Base-by-base conservation (phyloP, 2,329 filamentous ascomycete genomes). In the Calonectria pteridis region DNA sequence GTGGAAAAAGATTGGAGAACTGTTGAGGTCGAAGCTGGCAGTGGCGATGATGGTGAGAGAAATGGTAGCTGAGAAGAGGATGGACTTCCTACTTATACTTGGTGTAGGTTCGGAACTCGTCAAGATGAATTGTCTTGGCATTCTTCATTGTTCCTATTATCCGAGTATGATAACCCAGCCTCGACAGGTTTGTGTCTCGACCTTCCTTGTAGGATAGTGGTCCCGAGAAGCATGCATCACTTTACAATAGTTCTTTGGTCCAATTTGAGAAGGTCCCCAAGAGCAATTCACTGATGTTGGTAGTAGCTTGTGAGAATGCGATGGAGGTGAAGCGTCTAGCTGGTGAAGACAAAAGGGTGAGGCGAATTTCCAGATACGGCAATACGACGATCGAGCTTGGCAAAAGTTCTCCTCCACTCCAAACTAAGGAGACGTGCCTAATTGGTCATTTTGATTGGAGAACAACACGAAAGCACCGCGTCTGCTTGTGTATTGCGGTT, bases 251-350 rank as follows among this genome's bases (percentile, higher is more conserved):
- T 70, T 16, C 33, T 69, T 64, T 33, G 46, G 26, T 64, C 67
- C 46, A n/a, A 58, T 71, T 69, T 65, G 26, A 71, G 68, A 71
- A 71, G 68, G 68, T 71, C 59, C 28, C 29, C 33, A 10, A 7
- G 4, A 7, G 53, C 9, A 37, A 31, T 35, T 43, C 14, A 49
- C 59, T 35, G 23, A 10, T 18, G 49, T 49, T 33, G 26, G 26
- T 11, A 33, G 49, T 29, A 6, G 20, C 9, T 14, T n/a, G 31
- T 46, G 16, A 31, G 7, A 5, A 43, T 9, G 18, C 18, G 18
- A 33, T 33, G 31, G 16, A 31, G 43, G 10, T 13, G 3, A 9
- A n/a, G 18, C 26, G n/a, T 28, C 35, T n/a, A 29, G 6, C 20
- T 28, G 3, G 14, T n/a, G 18, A 16, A 28, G 14, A 31, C 9